Evolutionary conservation across 116 monocot species (phyloP), one percentile per base, ranked within the genome.

Genomic region (Phalaenopsis hybrid): DNA sequence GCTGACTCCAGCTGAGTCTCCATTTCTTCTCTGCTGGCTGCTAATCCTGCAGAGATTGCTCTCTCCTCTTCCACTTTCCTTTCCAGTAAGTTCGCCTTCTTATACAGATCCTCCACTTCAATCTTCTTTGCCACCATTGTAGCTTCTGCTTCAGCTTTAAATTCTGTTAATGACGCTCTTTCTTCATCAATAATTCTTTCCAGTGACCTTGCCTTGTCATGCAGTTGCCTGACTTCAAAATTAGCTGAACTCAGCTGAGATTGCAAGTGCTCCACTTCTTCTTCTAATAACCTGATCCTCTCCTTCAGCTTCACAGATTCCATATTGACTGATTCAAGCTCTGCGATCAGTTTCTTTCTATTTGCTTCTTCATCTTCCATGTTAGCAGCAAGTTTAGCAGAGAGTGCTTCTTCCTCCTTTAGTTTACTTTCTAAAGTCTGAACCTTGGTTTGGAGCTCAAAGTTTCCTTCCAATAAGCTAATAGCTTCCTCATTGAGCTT

Each of bases 1-100:
- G 87, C 83, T 52, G 57, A 85, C 68, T 89, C 85, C 23, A 91
- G 79, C 79, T 88, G 85, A 55, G 75, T 75, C 20, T 86, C 85
- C 46, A 80, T 12, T 79, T 79, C 80, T 49, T 86, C 81, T 52
- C 45, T 87, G 21, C 70, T 83, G 5, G 43, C 80, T 33, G 70
- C 85, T 2, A 75, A 48, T 49, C 83, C 85, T 23, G 78, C 79
- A 57, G 82, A 86, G 18, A 80, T 28, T 72, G 79, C 21, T 46
- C 31, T 88, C 79, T 88, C 83, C 44, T 83, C 81, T 34, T 79
- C 78, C 58, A 81, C 33, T 76, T 81, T 57, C 57, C 34, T 73
- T 63, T 83, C 81, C 74, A 82, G 23, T 13, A 69, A 75, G 57
- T 18, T 8, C 16, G 79, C 52, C 33, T 77, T 83, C 41, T 46